These are phyloP conservation scores for Clonostachys sp. DNA, from an alignment of 2,329 filamentous ascomycete species.

Conservation along the genomic window DNA sequence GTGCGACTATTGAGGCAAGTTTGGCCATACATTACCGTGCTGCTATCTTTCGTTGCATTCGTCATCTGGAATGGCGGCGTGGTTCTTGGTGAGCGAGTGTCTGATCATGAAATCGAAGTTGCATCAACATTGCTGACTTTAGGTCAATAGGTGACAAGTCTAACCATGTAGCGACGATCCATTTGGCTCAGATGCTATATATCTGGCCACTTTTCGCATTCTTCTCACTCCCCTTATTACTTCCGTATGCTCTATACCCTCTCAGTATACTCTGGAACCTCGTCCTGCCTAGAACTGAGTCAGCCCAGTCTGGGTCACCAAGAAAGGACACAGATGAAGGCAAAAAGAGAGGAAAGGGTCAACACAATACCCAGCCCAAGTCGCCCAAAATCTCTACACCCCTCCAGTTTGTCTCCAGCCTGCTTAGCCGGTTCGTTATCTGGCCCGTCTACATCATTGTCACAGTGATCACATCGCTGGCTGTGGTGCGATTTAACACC, in stretches of 20 bases:
- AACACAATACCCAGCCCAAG: background rate
- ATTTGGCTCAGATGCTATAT: conserved; percentile 90
- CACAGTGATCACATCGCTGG: conserved; percentile 28
- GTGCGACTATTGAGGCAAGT: conserved; percentile 37
- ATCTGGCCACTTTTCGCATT: conserved; percentile 88
- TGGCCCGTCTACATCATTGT: conserved; percentile 25
- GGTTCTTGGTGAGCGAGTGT: conserved; percentile 63
- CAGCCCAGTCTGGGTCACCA: background rate
- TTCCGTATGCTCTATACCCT: conserved; percentile 39
- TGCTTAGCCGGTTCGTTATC: conserved; percentile 12
- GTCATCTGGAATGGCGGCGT: conserved; percentile 87
- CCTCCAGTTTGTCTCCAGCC: conserved; percentile 18
- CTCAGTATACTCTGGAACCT: background rate
- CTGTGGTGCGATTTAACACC: conserved; percentile 75
- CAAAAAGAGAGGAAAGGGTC: background rate
- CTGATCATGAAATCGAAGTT: background rate
- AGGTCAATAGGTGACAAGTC: conserved; percentile 72
- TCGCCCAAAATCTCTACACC: background rate
- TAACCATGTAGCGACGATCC: conserved; percentile 86
- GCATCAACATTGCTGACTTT: conserved; percentile 12
- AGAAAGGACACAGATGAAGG: too few relatives aligned
- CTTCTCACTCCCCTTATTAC: conserved; percentile 78
- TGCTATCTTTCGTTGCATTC: conserved; percentile 68
- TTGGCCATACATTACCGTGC: conserved; percentile 57
- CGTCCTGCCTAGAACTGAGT: background rate